These are phyloP conservation scores for Aspergillus affinis DNA, from an alignment of 495 filamentous ascomycete species.

Conservation along the genomic window DNA sequence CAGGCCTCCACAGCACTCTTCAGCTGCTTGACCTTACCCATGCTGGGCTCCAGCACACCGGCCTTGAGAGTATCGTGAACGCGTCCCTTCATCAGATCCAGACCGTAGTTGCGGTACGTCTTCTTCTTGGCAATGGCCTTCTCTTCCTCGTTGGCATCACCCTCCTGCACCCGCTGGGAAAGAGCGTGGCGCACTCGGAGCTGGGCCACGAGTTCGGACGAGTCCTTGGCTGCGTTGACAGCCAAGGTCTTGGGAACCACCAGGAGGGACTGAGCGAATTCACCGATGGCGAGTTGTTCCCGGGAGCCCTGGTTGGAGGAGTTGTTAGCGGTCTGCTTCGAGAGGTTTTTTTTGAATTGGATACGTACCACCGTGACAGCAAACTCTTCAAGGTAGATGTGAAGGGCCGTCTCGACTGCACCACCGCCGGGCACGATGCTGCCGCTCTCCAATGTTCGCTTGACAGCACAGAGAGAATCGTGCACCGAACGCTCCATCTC, in stretches of 20 bases:
- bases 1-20: slow-evolving; percentile 99
- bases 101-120: slow-evolving; percentile 96
- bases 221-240: slow-evolving; percentile 95
- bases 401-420: slow-evolving; percentile 96
- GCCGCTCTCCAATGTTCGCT: slow-evolving; percentile 94
- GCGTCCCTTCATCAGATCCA: slow-evolving; percentile 86
- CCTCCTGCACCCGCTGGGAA: slow-evolving; percentile 83
- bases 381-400: slow-evolving; percentile 99
- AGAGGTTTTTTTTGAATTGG: background rate
- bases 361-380: slow-evolving; percentile 84
- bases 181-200: slow-evolving; percentile 93
- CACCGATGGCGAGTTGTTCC: slow-evolving; percentile 96
- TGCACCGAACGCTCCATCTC: slow-evolving; percentile 99
- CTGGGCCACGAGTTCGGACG: slow-evolving; percentile 90
- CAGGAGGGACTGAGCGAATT: slow-evolving; percentile 93
- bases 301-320: slow-evolving; percentile 66
- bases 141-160: slow-evolving; percentile 78
- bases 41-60: slow-evolving; percentile 92
- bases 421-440: slow-evolving; percentile 95
- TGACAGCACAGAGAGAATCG: slow-evolving; percentile 94
- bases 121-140: slow-evolving; percentile 88
- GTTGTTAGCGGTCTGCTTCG: slow-evolving; percentile 16
- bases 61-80: slow-evolving; percentile 93
- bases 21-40: slow-evolving; percentile 97
- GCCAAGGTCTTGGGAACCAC: slow-evolving; percentile 95